Conservation (phyloP, 2,329 filamentous ascomycete species). For the Fusarium sp. region DNA sequence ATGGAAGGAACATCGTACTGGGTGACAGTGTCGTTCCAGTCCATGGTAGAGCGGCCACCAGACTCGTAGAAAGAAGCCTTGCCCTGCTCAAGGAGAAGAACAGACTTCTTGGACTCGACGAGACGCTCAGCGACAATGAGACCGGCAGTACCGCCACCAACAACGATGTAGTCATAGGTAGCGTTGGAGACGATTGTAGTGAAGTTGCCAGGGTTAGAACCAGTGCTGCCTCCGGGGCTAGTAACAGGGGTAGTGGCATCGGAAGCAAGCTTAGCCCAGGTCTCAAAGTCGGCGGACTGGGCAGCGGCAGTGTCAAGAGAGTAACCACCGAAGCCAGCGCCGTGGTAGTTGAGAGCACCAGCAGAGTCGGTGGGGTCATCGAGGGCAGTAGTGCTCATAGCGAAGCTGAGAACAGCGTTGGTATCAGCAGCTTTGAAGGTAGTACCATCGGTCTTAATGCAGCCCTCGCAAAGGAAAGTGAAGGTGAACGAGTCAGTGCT, state of each 20-base stretch:
- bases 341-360: constrained; percentile 51
- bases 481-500: constrained; percentile 68
- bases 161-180: constrained; percentile 70
- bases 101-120: constrained; percentile 70
- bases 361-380: constrained; percentile 45
- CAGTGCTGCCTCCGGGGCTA: constrained; percentile 41
- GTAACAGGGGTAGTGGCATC: constrained; percentile 46
- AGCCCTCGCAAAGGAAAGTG: constrained; percentile 72
- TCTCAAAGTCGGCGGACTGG: constrained; percentile 51
- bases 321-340: constrained; percentile 58
- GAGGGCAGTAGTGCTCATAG: constrained; percentile 57
- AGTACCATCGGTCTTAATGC: constrained; percentile 59
- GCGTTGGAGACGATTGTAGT: constrained; percentile 44
- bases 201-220: constrained; percentile 33
- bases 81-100: constrained; percentile 65
- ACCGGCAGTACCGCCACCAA: constrained; percentile 70
- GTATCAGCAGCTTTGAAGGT: constrained; percentile 55
- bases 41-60: constrained; percentile 70
- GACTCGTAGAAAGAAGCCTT: constrained; percentile 69
- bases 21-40: constrained; percentile 71
- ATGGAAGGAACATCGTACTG: constrained; percentile 77
- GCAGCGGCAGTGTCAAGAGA: constrained; percentile 48
- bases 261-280: constrained; percentile 56
- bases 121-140: constrained; percentile 65
- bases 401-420: constrained; percentile 63